Conservation (phyloP, 208 protist genomes). For the Leishmania mexicana region DNA sequence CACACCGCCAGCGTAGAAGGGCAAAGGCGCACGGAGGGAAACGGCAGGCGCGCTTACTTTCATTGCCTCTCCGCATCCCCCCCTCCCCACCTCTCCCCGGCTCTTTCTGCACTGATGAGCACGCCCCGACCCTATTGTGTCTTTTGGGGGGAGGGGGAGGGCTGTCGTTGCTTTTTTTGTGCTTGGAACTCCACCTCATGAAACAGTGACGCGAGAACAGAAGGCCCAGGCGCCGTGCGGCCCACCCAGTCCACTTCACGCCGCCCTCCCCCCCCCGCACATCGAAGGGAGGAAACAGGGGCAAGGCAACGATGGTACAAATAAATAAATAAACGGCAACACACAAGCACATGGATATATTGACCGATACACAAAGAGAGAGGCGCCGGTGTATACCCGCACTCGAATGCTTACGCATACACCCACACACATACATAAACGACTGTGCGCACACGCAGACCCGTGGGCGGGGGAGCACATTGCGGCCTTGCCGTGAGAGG, state of each 20-base stretch:
- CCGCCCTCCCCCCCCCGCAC: too few relatives aligned
- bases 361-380: neutral
- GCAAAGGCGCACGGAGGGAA: neutral
- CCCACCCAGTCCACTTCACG: neutral
- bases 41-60: too few relatives aligned
- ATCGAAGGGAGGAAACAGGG: neutral
- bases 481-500: neutral
- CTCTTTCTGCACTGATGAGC: neutral
- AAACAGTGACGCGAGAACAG: neutral
- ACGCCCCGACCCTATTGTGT: neutral
- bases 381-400: neutral
- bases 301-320: neutral
- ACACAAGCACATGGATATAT: neutral
- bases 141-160: too few relatives aligned
- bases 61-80: neutral
- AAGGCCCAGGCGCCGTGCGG: neutral
- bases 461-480: neutral
- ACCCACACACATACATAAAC: neutral
- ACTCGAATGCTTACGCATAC: neutral
- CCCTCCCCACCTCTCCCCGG: too few relatives aligned
- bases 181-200: neutral
- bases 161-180: neutral
- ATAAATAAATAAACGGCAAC: conserved; percentile 19
- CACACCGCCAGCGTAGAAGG: neutral
- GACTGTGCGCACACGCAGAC: neutral